Percentiles rank a stretch among this genome's conserved stretches.
These are phyloP conservation scores for Aechmea fasciata DNA, from an alignment of 176 grass and related monocot genomes.

Conservation along the genomic window DNA sequence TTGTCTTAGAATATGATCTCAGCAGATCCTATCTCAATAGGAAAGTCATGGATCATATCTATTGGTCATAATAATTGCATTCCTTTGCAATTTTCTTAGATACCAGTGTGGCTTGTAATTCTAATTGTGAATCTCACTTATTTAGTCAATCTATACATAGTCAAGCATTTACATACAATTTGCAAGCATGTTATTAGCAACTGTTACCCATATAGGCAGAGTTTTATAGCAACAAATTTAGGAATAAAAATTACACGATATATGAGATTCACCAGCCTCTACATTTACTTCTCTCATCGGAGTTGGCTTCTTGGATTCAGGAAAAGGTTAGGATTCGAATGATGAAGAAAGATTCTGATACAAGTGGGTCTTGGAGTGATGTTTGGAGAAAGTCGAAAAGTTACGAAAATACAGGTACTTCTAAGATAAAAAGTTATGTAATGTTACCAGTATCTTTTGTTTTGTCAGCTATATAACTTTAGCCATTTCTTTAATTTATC, in stretches of 20 bases:
- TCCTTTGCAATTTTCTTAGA: not conserved
- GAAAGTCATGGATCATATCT: not conserved
- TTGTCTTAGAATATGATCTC: not conserved
- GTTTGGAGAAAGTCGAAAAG: constrained; percentile 48
- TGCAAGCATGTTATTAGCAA: not conserved
- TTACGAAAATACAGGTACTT: constrained; percentile 39
- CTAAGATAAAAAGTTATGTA: not conserved
- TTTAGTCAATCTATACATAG: not conserved
- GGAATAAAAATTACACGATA: not conserved
- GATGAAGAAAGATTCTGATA: constrained; percentile 56
- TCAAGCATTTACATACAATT: not conserved
- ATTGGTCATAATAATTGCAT: not conserved
- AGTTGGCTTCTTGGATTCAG: constrained; percentile 21
- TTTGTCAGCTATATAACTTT: too few species aligned
- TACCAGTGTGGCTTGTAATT: not conserved
- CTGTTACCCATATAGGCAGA: not conserved
- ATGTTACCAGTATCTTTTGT: not conserved
- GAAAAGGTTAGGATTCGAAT: constrained; percentile 52
- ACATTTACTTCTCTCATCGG: not conserved
- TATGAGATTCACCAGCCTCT: not conserved
- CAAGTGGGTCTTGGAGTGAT: constrained; percentile 44
- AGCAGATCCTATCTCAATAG: not conserved
- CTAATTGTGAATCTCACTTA: not conserved
- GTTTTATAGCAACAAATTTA: not conserved
- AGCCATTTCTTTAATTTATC: not conserved